A percentile compares a stretch with the other conserved stretches of the same genome.
Conservation (phyloP, 257 asterid species). For the Prunella vulgaris region DNA sequence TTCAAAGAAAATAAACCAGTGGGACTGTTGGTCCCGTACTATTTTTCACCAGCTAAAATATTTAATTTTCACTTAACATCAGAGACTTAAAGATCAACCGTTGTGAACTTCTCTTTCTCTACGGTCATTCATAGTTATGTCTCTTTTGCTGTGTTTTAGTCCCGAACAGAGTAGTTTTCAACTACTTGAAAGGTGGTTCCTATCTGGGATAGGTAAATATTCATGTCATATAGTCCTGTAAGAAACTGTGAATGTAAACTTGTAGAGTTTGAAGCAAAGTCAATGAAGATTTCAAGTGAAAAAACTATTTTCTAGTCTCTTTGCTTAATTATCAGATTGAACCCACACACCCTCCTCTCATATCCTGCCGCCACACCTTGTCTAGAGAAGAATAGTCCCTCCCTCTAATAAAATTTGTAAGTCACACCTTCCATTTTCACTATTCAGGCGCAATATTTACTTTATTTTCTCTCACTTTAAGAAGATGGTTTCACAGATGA, state of each 20-base stretch:
- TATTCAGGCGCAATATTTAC: neutral
- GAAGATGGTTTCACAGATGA: conserved; percentile 3
- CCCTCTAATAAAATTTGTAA: neutral
- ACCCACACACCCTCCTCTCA: neutral
- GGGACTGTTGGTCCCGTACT: neutral
- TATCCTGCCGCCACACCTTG: neutral
- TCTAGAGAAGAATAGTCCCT: neutral
- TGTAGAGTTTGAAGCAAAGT: neutral
- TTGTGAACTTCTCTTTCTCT: neutral
- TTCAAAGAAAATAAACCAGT: neutral
- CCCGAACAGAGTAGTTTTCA: neutral
- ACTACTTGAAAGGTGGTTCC: neutral
- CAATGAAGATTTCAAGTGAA: neutral
- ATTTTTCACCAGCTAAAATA: neutral
- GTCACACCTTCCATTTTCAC: neutral
- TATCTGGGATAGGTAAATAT: neutral
- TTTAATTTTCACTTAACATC: neutral
- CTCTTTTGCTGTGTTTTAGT: neutral
- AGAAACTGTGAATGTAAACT: neutral
- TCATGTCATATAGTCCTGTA: neutral
- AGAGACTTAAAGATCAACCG: conserved; percentile 10
- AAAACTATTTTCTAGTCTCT: neutral
- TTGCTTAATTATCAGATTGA: neutral
- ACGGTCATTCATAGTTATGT: neutral
- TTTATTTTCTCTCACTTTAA: neutral